Conservation (phyloP, 805 yeast genomes). For the Starmerella sp. region DNA sequence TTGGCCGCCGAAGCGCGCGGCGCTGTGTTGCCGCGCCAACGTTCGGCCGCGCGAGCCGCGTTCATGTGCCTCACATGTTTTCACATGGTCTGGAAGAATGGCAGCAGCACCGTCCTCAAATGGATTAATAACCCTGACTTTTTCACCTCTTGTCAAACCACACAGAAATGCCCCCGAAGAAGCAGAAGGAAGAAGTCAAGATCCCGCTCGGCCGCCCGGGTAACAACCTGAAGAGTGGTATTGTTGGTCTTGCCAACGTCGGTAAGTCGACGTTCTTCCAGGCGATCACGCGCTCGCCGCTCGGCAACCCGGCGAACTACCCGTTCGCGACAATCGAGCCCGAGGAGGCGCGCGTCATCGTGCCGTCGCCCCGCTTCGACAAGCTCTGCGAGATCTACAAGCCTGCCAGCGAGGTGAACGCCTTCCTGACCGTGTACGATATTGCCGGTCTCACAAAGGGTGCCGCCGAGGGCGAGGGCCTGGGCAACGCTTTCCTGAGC, state of each 20-base stretch:
- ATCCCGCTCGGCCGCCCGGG: slow-evolving; percentile 77
- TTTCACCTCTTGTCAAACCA: not conserved
- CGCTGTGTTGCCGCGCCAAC: too few relatives aligned
- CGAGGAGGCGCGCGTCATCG: slow-evolving; percentile 92
- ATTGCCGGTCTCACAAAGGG: slow-evolving; percentile 98
- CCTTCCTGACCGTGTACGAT: slow-evolving; percentile 84
- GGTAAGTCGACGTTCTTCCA: slow-evolving; percentile 98
- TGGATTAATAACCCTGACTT: slow-evolving; percentile 2
- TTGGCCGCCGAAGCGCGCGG: too few relatives aligned
- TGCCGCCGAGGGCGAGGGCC: slow-evolving; percentile 93
- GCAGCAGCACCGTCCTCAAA: not conserved
- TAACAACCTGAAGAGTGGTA: slow-evolving; percentile 64
- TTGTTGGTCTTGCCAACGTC: slow-evolving; percentile 76
- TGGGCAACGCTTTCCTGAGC: slow-evolving; percentile 93
- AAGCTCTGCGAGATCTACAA: slow-evolving; percentile 57
- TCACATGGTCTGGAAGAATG: not conserved
- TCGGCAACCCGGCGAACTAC: slow-evolving; percentile 95
- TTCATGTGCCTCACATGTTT: slow-evolving; percentile 6
- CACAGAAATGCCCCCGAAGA: slow-evolving; percentile 58
- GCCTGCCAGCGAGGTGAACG: slow-evolving; percentile 82
- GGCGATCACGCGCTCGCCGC: slow-evolving; percentile 82
- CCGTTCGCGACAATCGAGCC: slow-evolving; percentile 98
- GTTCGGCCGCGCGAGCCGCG: not conserved
- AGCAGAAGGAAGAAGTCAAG: slow-evolving; percentile 57
- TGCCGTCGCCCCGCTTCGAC: slow-evolving; percentile 83